Evolutionary conservation across 2,329 filamentous ascomycete species (phyloP).

Genomic region (Penicillium vulpinum): DNA sequence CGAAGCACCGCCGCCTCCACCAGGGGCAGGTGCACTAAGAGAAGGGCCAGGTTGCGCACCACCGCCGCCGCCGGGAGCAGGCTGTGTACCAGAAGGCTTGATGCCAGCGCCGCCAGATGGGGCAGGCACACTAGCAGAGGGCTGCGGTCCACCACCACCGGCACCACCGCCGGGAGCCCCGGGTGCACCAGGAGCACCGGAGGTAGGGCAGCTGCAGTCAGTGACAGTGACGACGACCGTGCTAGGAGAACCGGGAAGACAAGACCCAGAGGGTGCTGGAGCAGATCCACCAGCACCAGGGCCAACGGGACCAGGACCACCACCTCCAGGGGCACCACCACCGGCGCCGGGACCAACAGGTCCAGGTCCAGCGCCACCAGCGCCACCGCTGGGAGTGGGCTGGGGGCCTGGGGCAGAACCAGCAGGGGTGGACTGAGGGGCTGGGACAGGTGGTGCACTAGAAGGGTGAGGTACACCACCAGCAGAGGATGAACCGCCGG

Average conservation of each 20-base stretch:
- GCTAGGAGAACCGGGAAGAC: constrained; percentile 10
- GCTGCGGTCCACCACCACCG: neutral
- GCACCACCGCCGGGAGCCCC: constrained; percentile 6
- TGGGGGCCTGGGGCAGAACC: neutral
- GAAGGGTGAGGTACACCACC: constrained; percentile 8
- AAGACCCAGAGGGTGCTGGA: constrained; percentile 7
- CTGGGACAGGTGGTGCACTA: constrained; percentile 1
- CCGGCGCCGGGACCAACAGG: too few relatives aligned
- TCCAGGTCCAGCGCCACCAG: neutral
- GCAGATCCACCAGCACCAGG: too few relatives aligned
- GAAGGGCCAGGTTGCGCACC: neutral
- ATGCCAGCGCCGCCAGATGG: constrained; percentile 7
- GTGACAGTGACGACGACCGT: constrained; percentile 24
- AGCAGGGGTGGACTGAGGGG: neutral
- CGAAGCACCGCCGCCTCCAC: neutral
- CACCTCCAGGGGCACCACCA: neutral
- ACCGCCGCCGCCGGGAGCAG: constrained; percentile 4
- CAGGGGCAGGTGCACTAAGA: neutral
- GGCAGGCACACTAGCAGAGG: constrained; percentile 3
- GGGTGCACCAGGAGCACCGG: constrained; percentile 6
- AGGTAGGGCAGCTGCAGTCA: constrained; percentile 20
- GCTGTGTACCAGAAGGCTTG: constrained; percentile 7
- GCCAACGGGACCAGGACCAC: neutral
- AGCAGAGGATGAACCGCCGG: constrained; percentile 18
- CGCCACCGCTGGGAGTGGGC: too few relatives aligned